A percentile compares a stretch with the other conserved stretches of the same genome.
Conservation (phyloP, 805 yeast genomes). For the Lachancea fermentati region DNA sequence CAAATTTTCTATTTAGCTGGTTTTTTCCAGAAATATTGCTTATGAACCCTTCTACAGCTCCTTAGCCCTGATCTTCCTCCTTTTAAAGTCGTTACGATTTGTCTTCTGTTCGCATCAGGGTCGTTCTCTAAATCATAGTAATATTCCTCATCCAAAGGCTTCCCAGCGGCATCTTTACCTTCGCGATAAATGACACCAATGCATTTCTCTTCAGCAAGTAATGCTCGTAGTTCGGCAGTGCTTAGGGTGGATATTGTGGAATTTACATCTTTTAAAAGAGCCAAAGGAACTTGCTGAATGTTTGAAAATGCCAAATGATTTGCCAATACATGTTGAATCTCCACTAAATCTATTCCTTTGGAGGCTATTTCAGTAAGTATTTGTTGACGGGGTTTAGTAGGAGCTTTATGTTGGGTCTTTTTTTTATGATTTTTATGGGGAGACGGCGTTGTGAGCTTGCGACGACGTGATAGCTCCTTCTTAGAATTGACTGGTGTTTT, state of each 20-base stretch:
- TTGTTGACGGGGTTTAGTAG: conserved; percentile 21
- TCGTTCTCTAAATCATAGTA: conserved; percentile 86
- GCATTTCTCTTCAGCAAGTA: conserved; percentile 45
- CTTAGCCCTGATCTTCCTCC: conserved; percentile 77
- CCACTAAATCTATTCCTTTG: conserved; percentile 39
- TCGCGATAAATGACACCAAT: conserved; percentile 84
- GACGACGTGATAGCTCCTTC: conserved; percentile 7
- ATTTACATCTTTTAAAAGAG: conserved; percentile 58
- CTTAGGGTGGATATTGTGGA: conserved; percentile 45
- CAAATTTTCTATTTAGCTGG: conserved; percentile 29
- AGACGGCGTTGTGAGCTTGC: conserved; percentile 11
- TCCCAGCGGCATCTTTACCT: conserved; percentile 97
- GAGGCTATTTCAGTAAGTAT: conserved; percentile 18
- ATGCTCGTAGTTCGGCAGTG: conserved; percentile 40
- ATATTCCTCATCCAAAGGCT: conserved; percentile 87
- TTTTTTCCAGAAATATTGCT: conserved; percentile 55
- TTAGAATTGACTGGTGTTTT: neutral
- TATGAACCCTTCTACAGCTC: conserved; percentile 88
- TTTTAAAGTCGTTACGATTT: conserved; percentile 65
- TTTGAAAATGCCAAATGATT: conserved; percentile 91
- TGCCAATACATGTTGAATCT: conserved; percentile 58
- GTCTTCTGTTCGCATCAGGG: conserved; percentile 59
- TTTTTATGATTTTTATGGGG: conserved; percentile 9
- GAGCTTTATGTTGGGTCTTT: conserved; percentile 23
- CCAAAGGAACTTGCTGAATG: conserved; percentile 80